Evolutionary conservation across 1,139 yeast species (phyloP).

Genomic region (Candida pseudocylindracea): DNA sequence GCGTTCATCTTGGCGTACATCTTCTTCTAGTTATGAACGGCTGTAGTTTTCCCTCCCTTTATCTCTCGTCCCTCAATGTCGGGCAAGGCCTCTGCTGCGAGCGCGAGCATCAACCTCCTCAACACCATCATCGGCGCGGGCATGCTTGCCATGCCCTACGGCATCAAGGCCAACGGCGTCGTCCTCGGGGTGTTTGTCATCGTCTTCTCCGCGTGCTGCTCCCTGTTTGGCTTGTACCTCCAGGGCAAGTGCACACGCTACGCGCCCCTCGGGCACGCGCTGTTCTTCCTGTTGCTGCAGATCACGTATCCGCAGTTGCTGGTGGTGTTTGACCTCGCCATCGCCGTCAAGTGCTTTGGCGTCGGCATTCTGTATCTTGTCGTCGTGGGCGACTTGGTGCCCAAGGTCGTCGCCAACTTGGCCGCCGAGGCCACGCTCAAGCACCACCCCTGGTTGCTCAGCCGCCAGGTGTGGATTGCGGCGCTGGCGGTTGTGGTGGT

Average conservation of each 20-base stretch:
- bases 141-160: slow-evolving; percentile 33
- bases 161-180: slow-evolving; percentile 25
- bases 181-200: slow-evolving; percentile 23
- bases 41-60: neutral
- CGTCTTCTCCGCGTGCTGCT: slow-evolving; percentile 23
- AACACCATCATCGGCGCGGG: slow-evolving; percentile 38
- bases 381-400: slow-evolving; percentile 80
- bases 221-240: slow-evolving; percentile 27
- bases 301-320: slow-evolving; percentile 28
- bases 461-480: slow-evolving; percentile 51
- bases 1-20: slow-evolving; percentile 43
- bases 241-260: slow-evolving; percentile 28
- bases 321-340: slow-evolving; percentile 32
- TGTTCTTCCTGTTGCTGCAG: slow-evolving; percentile 29
- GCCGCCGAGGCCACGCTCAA: slow-evolving; percentile 2
- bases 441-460: slow-evolving; percentile 7
- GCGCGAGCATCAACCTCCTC: slow-evolving; percentile 27
- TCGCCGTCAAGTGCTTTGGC: slow-evolving; percentile 80
- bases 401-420: slow-evolving; percentile 36
- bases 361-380: slow-evolving; percentile 80
- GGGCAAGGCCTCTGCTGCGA: slow-evolving; percentile 9
- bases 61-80: neutral
- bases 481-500: slow-evolving; percentile 29
- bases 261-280: slow-evolving; percentile 22
- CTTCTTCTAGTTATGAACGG: slow-evolving; percentile 14